Base-by-base conservation (phyloP, 2,329 filamentous ascomycete species). In the Fusarium sp. region DNA sequence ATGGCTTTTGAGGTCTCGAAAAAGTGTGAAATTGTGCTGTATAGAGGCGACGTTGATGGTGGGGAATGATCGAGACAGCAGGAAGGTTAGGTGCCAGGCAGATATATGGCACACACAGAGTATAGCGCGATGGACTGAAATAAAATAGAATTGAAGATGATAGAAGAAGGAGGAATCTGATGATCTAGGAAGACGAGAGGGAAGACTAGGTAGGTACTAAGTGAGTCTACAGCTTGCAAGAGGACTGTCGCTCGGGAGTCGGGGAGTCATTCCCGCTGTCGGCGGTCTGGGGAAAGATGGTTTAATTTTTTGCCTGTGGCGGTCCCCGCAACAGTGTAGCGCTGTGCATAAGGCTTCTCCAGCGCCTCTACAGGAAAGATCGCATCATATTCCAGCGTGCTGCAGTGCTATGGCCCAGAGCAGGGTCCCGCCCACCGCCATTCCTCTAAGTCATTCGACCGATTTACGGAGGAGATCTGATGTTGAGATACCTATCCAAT, bases 191-290 rank as follows among this genome's bases (percentile, higher is more conserved):
- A 46, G 51, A 59, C 43, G 56, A 62, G 44, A 53, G 47, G 35
- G 41, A 56, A 51, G 43, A 39, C 48, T 7, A 23, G 23, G 23
- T 7, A 23, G 23, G 23, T 49, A 46, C 58, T 22, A 46, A 70
- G 56, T 62, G 62, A 69, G 58, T 37, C 59, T 68, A 66, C 46
- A 62, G 50, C 49, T 50, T 53, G 46, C 49, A 50, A 47, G 40
- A 56, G 46, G 58, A 61, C 52, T 46, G 58, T 48, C 56, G 49
- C 60, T 68, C 72, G 71, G 71, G 53, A 73, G 68, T 73, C 71
- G 72, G 70, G 57, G 72, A 73, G 71, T 73, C 71, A 73, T 52
- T 69, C 66, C 65, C 68, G 68, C 68, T 71, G 61, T 73, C 72
- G 72, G 72, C 72, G 71, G 71, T 62, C 67, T 68, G 46, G 61